These are phyloP conservation scores for Phytophthora europaea DNA, from an alignment of 352 stramenopile species.

Conservation along the genomic window DNA sequence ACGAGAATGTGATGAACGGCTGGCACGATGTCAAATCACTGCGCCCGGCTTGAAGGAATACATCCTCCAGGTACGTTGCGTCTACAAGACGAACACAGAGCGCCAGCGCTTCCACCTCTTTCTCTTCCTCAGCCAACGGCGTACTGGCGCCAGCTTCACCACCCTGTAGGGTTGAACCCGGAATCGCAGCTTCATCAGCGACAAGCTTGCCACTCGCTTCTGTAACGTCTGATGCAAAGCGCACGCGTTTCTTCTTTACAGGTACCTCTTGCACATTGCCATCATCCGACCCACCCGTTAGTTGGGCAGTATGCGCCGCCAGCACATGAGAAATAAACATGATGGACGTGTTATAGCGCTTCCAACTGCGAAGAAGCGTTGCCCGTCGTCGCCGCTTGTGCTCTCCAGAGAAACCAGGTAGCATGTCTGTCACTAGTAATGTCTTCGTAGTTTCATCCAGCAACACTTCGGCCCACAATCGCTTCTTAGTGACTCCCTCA, in stretches of 20 bases:
- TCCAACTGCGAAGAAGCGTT: conserved; percentile 83
- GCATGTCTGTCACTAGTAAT: conserved; percentile 82
- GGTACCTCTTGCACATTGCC: conserved; percentile 24
- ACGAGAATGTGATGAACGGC: conserved; percentile 58
- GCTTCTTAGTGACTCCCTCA: conserved; percentile 64
- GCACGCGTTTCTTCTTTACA: conserved; percentile 72
- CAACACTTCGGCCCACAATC: conserved; percentile 82
- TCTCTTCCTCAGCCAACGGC: conserved; percentile 23
- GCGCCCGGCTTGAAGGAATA: conserved; percentile 57
- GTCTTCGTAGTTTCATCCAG: conserved; percentile 87
- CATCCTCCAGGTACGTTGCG: conserved; percentile 58
- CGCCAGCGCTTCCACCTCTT: conserved; percentile 37
- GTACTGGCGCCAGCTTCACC: conserved; percentile 1
- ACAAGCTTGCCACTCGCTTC: conserved; percentile 25
- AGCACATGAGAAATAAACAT: conserved; percentile 71
- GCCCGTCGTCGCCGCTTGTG: conserved; percentile 73
- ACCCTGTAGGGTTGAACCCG: conserved; percentile 1
- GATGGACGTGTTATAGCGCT: conserved; percentile 79
- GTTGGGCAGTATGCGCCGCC: conserved; percentile 31
- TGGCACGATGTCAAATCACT: conserved; percentile 56
- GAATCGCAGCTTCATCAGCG: background rate
- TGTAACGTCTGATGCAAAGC: conserved; percentile 53
- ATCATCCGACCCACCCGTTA: conserved; percentile 23
- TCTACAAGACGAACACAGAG: conserved; percentile 67
- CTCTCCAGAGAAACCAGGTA: conserved; percentile 77